Evolutionary conservation across 176 grass and related monocot genomes (phyloP).

Genomic region (Elymus sibiricus): DNA sequence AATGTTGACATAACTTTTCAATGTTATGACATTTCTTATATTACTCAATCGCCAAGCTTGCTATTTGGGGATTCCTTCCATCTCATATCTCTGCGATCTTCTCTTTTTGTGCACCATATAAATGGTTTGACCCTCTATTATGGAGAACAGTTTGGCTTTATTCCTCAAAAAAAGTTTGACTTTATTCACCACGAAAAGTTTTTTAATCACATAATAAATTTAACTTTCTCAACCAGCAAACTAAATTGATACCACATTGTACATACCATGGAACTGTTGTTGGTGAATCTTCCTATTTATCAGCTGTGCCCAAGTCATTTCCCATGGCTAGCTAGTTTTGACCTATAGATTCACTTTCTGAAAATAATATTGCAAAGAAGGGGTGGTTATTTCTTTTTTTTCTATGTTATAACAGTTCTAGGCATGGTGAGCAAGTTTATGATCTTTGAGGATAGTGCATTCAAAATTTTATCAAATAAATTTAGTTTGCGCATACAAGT

Average conservation of each 20-base stretch:
- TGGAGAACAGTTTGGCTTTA: constrained; percentile 19
- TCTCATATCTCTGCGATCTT: not conserved
- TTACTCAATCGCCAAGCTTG: constrained; percentile 8
- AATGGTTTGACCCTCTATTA: constrained; percentile 25
- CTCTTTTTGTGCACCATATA: not conserved
- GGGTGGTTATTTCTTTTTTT: not conserved
- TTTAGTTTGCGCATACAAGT: not conserved
- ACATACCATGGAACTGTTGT: not conserved
- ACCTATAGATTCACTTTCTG: not conserved
- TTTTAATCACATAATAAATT: not conserved
- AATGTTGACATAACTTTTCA: constrained; percentile 35
- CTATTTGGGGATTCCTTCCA: constrained; percentile 6
- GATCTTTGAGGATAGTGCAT: not conserved
- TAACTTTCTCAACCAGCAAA: not conserved
- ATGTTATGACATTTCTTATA: not conserved
- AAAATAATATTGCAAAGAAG: not conserved
- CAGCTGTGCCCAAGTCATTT: not conserved
- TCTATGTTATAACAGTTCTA: not conserved
- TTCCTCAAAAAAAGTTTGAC: constrained; percentile 17
- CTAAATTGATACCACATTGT: not conserved
- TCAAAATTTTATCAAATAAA: not conserved
- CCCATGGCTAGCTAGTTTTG: not conserved
- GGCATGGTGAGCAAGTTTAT: not conserved
- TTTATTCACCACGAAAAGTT: not conserved
- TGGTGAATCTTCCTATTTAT: not conserved